Evolutionary conservation across 306 rosid species (phyloP), one percentile per base, ranked within the genome.

Genomic region (Rosa lucieae): DNA sequence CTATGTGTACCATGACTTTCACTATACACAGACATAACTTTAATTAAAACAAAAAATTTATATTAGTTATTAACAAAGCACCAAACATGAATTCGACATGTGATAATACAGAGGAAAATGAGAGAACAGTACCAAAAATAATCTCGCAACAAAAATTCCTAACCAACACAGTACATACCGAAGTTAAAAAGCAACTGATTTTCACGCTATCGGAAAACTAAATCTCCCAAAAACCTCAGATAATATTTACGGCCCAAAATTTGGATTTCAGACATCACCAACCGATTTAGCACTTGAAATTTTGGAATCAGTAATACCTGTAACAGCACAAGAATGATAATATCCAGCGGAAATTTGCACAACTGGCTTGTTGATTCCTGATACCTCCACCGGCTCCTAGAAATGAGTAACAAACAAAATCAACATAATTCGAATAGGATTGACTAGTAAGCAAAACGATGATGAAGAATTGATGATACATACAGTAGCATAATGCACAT

Each of bases 261-360:
- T 43, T 43, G 46, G 46, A 43, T 43, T 43, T 43, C 46, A 43
- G 46, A 43, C 46, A 6, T 43, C 8, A 43, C 46, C 8, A 0
- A 43, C 46, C 8, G 1, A 43, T 43, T 43, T 43, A 7, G 1
- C 37, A 32, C 2, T 32, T 32, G 3, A 32, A 2, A 32, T 32
- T 32, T 32, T 32, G 37, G 44, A 48, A 71, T 26, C 43, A 26
- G 20, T 5, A 49, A 29, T 51, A 94, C 98, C 98, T 82, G 98
- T 89, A 80, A 94, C 74, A 26, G 94, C 97, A 84, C 93, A 81
- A 23, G 98, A 94, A 77, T 94, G 98, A 83, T 83, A 85, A 82
- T 94, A 94, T 79, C 98, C 98, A 73, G 97, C 92, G 75, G 93
- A 85, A 69, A 94, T 88, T 32, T 85, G 90, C 73, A 89, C 83